Base-by-base conservation (phyloP, 208 protist species). In the Leishmania tropica region DNA sequence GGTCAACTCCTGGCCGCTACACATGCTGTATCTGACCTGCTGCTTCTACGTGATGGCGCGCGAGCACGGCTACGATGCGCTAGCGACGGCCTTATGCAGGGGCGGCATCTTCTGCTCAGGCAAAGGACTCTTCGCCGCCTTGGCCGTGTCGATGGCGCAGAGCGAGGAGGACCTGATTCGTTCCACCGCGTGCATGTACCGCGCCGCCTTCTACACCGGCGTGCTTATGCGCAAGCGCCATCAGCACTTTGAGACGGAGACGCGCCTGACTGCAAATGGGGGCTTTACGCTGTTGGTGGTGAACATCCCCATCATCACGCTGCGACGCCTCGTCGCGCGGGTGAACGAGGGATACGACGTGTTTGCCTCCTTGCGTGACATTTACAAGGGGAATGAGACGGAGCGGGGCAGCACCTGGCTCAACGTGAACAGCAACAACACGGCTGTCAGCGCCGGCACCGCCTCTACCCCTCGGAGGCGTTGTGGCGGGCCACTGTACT, bases 121-220 rank as follows among this genome's bases (percentile, higher is more conserved):
- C 11, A 96, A 96, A 75, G 89, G 87, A 19, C 54, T 94, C 45
- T 93, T 96, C 72, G 90, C 90, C 0, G 93, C 92, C 0, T 56
- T 96, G 31, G 91, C 93, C 21, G 92, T 96, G 24, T 86, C 92
- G 47, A 94, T 94, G 90, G 88, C 92, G 51, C 79, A 78, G 35
- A 88, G 83, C 21, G 85, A 89, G 73, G 87, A 87, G 53, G 80
- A 83, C 19, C 76, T 96, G 5, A 68, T 89, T 13, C 60, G 70
- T 21, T 75, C 87, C 48, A 92, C 90, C 1, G 85, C 93, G 37
- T 73, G 77, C 74, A 94, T 94, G 89, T 92, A 89, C 75, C 83
- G 75, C 21, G 93, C 93, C 13, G 83, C 93, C 47, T 94, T 94
- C 73, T 90, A 91, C 81, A 87, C 90, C 3, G 93, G 93, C 11